These are phyloP conservation scores for Ophiostoma fasciatum DNA, from an alignment of 2,329 filamentous ascomycete genomes.

Conservation along the genomic window DNA sequence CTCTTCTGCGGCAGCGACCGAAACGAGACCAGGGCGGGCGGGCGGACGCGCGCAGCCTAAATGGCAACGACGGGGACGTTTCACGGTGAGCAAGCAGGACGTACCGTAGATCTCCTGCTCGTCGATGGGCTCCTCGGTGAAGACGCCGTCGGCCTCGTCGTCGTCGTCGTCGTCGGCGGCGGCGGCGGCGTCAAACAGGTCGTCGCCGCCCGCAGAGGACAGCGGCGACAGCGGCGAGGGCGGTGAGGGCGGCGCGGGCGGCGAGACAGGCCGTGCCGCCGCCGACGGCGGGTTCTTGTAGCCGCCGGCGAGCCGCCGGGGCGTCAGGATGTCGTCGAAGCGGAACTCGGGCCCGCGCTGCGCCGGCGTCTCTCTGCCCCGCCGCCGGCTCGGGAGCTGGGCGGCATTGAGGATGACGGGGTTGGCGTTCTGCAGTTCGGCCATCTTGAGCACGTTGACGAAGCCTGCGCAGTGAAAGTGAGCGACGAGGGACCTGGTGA, in stretches of 20 bases:
- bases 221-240: slow-evolving; percentile 21
- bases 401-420: slow-evolving; percentile 80
- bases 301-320: slow-evolving; percentile 23
- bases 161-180: slow-evolving; percentile 11
- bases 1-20: not conserved
- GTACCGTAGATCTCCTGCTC: slow-evolving; percentile 92
- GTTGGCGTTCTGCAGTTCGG: slow-evolving; percentile 61
- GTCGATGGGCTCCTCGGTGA: slow-evolving; percentile 70
- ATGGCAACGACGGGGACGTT: no score
- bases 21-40: not conserved
- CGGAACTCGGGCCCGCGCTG: slow-evolving; percentile 32
- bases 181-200: slow-evolving; percentile 12
- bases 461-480: no score
- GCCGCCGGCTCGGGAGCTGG: slow-evolving; percentile 70
- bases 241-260: slow-evolving; percentile 3
- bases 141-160: slow-evolving; percentile 37
- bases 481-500: no score
- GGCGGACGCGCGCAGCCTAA: not conserved
- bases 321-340: slow-evolving; percentile 31
- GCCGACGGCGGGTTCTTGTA: slow-evolving; percentile 13
- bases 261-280: slow-evolving; percentile 8
- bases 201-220: slow-evolving; percentile 17
- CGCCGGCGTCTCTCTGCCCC: slow-evolving; percentile 32
- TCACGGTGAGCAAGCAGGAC: slow-evolving; percentile 10
- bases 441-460: slow-evolving; percentile 23